Base-by-base conservation (phyloP, 305 asterid genomes). In the Rubia peregrina region DNA sequence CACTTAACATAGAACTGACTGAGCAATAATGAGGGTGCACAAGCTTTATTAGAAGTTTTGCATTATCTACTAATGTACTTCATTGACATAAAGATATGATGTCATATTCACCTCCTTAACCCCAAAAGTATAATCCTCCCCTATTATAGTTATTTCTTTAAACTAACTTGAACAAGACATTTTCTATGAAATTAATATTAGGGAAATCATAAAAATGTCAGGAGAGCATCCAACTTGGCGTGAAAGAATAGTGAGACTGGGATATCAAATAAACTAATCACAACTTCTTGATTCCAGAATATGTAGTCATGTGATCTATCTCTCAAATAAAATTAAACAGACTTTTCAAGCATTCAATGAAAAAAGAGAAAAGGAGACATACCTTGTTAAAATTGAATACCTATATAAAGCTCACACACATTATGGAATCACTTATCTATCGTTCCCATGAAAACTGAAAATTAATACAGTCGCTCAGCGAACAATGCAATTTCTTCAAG, bases 301-400 rank as follows among this genome's bases (percentile, higher is more conserved):
- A 40, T 42, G 19, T 12, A 56, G 14, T 26, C 40, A 43, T 16
- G 21, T 40, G 33, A 5, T n/a, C 22, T 17, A 42, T 13, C 71
- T 3, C 3, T 21, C 26, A 38, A 57, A 13, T 33, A 44, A 22
- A 67, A 22, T 13, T 21, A 40, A 44, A 61, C 7, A 4, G 26
- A 26, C 17, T 36, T 40, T 49, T 61, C 24, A 24, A 57, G 26
- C n/a, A n/a, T n/a, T 12, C 21, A 73, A 2, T 51, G 55, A 30
- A 41, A 30, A 56, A 42, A 24, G 48, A 59, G 79, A 79, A 73
- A 71, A 79, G 24, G 71, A 55, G 68, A 73, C 80, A 68, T 46
- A 90, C 98, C 98, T 93, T 93, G 80, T 87, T 88, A 71, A 93
- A 93, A 61, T 88, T 88, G 95, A 89, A 90, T 62, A 93, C 92